Evolutionary conservation across 1,284 basidiomycete genomes (phyloP), one percentile per base, ranked within the genome.

Genomic region (Singerocomus inundabilis): DNA sequence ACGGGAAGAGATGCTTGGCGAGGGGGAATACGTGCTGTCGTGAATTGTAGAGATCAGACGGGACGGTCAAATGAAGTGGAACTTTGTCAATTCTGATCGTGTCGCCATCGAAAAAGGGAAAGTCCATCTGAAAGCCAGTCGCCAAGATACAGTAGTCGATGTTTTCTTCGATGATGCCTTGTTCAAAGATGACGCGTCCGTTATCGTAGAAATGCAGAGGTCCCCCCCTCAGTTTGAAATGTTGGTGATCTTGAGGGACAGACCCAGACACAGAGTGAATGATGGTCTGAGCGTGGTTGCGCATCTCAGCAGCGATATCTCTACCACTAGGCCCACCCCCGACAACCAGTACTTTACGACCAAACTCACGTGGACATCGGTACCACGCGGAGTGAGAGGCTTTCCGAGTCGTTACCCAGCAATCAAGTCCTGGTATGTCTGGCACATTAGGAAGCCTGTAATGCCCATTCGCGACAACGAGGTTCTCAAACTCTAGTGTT

Each of bases 391-490:
- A 80, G 62, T 90, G 87, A 3, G 68, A 70, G 0, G 80, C 82
- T 47, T 70, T 77, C 12, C 75, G 70, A 2, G 66, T 57, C 2
- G 63, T 62, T 5, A 82, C 58, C 88, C 88, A 91, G 10, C 66
- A 54, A 15, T 70, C 60, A 4, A 91, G 59, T 2, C 88, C 87
- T 3, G 81, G 76, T 8, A 76, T 74, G 37, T 70, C 51, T 3
- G 87, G 86, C 46, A 81, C 77, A 29, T 78, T 76, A 1, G 88
- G 88, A 13, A 76, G 57, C 37, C 72, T 74, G 60, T 86, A 84
- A 63, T 88, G 88, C 0, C 88, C 88, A 55, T 88, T 90, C 32
- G 84, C 84, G 18, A 89, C 73, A 36, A 91, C 67, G 37, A 91
- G 60, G 24, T 79, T 71, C 56, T 91, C 85, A 55, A 81, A 88